A percentile compares a stretch with the other conserved stretches of the same genome.
Evolutionary conservation across 176 grass and related monocot species (phyloP).

Genomic region (Musa troglodytarum): DNA sequence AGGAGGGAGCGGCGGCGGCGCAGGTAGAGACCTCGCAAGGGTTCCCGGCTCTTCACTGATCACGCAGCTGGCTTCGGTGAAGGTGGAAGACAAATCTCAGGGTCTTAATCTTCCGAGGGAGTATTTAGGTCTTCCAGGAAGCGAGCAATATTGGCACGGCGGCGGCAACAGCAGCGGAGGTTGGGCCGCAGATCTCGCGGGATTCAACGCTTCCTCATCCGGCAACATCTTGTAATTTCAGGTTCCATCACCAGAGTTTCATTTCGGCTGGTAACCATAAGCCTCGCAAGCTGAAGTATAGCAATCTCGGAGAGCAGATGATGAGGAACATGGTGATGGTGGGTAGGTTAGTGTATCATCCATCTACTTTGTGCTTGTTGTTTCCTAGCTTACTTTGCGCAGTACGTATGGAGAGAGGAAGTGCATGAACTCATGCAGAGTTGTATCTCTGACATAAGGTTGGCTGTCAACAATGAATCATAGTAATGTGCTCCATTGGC

Average conservation of each 20-base stretch:
- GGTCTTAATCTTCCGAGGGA: constrained; percentile 39
- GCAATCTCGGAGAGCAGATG: too few relatives aligned
- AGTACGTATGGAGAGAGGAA: too few relatives aligned
- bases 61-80: constrained; percentile 58
- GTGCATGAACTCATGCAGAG: too few relatives aligned
- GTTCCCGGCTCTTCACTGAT: constrained; percentile 46
- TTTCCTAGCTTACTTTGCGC: constrained; percentile 52
- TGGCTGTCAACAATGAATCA: too few relatives aligned
- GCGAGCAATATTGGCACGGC: constrained; percentile 58
- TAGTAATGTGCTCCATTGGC: too few relatives aligned
- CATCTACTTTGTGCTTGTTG: constrained; percentile 18
- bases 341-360: constrained; percentile 32
- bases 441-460: too few relatives aligned
- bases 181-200: constrained; percentile 33
- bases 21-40: constrained; percentile 40
- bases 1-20: constrained; percentile 26
- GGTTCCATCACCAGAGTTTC: too few relatives aligned
- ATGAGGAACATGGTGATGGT: constrained; percentile 6
- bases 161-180: constrained; percentile 7
- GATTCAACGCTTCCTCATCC: constrained; percentile 62
- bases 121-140: constrained; percentile 44
- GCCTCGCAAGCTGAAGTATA: too few relatives aligned
- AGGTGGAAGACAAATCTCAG: constrained; percentile 61
- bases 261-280: too few relatives aligned
- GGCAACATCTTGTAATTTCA: constrained; percentile 53